Evolutionary conservation across 371 early-diverging fungal species (phyloP), one percentile per base, ranked within the genome.

Genomic region (Rhizopus microsporus): DNA sequence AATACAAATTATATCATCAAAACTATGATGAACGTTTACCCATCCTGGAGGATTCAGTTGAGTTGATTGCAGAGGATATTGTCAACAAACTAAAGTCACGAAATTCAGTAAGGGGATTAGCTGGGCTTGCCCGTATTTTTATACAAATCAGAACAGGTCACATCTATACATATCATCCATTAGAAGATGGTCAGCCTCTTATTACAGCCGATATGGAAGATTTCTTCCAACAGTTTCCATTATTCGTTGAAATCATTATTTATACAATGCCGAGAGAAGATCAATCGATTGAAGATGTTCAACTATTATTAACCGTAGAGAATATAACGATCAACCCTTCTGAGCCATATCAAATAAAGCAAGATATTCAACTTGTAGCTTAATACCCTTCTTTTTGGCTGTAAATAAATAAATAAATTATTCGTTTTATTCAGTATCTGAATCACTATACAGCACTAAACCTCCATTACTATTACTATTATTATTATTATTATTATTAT

Each of bases 31-130:
- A 68, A 23, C 49, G 53, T 12, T 35, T 72, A 7, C 72, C 72
- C 3, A 72, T 72, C 5, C 51, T 72, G 17, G 69, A 72, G 59
- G 72, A 72, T 35, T 61, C 63, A 15, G 72, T 72, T n/a, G 72
- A 72, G 37, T 37, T 72, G 4, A 47, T 64, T 35, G 63, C 67
- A 12, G 69, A 68, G 57, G 69, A 72, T 40, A 57, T 68, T 7
- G 37, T 72, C n/a, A 63, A 66, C 40, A 68, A 62, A 33, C 39
- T 72, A 13, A 72, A 72, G 37, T 60, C 53, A 29, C 58, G 63
- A 31, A 52, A 57, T 12, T 46, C 46, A 12, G 17, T 57, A n/a
- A 51, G 57, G 30, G 63, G 63, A 5, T 46, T 72, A 35, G 59
- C 51, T 3, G 72, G 72, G 5, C 52, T 69, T 33, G 54, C 66